Base-by-base conservation (phyloP, 139 green algal species). In the Pleodorina starrii region DNA sequence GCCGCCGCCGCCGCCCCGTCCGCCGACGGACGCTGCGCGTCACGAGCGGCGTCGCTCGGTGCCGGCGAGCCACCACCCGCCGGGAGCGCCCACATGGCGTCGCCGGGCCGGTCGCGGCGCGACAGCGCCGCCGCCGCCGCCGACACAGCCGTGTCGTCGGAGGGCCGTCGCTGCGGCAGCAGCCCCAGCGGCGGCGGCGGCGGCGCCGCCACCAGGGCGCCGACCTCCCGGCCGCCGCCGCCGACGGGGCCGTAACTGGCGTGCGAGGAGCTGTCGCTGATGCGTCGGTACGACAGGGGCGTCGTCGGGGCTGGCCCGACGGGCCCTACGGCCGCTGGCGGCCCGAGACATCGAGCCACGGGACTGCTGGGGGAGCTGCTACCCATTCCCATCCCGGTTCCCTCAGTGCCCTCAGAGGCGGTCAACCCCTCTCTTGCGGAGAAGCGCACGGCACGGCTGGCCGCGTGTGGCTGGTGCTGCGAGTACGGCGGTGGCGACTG, bases 391-490 rank as follows among this genome's bases (percentile, higher is more conserved):
- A n/a, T n/a, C n/a, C 69, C 69, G 69, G 40, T 36, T 77, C 25
- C 69, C 36, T 27, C 40, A 21, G 35, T 10, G 69, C 17, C 12
- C 19, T 9, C 69, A 44, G 35, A 3, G 35, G 69, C 35, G 69
- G 54, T 21, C 21, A 2, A 14, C 17, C 2, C 69, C 1, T 46
- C 36, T 9, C 11, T 10, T n/a, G 5, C 69, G 72, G 72, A 54
- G 72, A 80, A 80, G 40, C 72, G 72, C 40, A 80, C 72, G 40
- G 72, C 38, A 12, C 72, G 72, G 32, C 43, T 80, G 38, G 38
- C 72, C 19, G 72, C 72, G 25, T 27, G n/a, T 14, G 63, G 63
- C 63, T 40, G 63, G 5, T 40, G 63, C 63, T 68, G n/a, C n/a
- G n/a, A n/a, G n/a, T n/a, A n/a, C n/a, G n/a, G n/a, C n/a, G n/a